Conservation (phyloP, 169 alveolate species). For the Eimeria maxima region DNA sequence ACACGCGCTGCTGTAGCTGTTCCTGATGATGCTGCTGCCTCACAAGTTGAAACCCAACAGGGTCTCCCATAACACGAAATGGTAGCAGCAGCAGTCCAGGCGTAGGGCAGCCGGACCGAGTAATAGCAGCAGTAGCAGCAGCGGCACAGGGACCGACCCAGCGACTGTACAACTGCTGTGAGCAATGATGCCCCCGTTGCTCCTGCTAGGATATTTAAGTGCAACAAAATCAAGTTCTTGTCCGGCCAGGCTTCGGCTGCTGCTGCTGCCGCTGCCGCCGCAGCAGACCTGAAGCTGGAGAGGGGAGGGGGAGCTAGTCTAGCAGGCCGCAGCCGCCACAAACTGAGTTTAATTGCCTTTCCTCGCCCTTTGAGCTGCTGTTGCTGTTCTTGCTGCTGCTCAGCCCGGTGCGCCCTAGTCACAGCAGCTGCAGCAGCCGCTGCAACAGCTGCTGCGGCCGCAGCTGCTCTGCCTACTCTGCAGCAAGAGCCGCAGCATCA, state of each 20-base stretch:
- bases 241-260: constrained; percentile 60
- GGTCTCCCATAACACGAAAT: not conserved
- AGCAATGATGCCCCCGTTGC: not conserved
- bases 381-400: constrained; percentile 72
- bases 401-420: constrained; percentile 57
- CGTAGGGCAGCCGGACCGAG: constrained; percentile 49
- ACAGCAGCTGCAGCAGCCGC: constrained; percentile 75
- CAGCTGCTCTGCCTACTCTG: constrained; percentile 44
- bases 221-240: not conserved
- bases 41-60: not conserved
- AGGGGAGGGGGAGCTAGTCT: constrained; percentile 66
- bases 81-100: constrained; percentile 31
- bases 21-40: constrained; percentile 51
- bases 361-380: constrained; percentile 57
- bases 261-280: constrained; percentile 81
- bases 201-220: not conserved
- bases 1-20: constrained; percentile 27
- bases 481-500: constrained; percentile 41
- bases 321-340: constrained; percentile 61
- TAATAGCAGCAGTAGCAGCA: constrained; percentile 24
- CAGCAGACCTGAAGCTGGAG: constrained; percentile 57
- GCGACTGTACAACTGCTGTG: constrained; percentile 52
- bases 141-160: constrained; percentile 30
- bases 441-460: constrained; percentile 70
- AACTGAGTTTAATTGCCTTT: constrained; percentile 10